Conservation (phyloP, 2,329 filamentous ascomycete genomes). For the Diplodia corticola region DNA sequence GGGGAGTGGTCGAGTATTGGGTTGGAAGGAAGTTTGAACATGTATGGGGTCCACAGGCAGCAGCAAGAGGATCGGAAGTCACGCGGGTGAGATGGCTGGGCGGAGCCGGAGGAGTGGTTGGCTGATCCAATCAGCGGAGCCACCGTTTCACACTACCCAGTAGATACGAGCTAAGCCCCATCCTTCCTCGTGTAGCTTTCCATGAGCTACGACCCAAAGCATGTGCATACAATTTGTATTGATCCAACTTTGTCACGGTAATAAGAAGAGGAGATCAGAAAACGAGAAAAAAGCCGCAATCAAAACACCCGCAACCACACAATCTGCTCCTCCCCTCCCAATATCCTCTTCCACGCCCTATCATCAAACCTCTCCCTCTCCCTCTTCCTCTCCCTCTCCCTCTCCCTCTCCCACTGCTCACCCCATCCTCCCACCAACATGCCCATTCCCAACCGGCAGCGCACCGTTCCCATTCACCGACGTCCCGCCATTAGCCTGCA, state of each 20-base stretch:
- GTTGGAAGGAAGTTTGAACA: neutral
- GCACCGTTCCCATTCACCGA: neutral
- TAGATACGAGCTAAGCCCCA: neutral
- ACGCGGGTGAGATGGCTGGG: neutral
- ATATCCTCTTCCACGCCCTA: too few relatives aligned
- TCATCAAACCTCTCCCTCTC: too few relatives aligned
- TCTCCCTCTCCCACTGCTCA: too few relatives aligned
- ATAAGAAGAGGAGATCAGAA: too few relatives aligned
- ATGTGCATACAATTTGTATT: too few relatives aligned
- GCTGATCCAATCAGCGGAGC: neutral
- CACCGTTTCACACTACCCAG: neutral
- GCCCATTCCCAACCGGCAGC: neutral
- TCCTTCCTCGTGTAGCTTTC: neutral
- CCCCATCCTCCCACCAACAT: neutral
- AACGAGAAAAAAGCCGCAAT: too few relatives aligned
- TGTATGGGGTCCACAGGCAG: neutral
- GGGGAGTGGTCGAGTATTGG: too few relatives aligned
- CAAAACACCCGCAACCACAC: too few relatives aligned
- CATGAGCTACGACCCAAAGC: too few relatives aligned
- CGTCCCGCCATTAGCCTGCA: too few relatives aligned
- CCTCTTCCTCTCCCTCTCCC: neutral
- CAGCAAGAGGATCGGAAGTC: neutral
- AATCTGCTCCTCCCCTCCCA: too few relatives aligned
- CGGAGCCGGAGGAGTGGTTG: neutral
- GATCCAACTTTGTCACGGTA: too few relatives aligned